phyloP scores from a whole-genome alignment of 2,329 filamentous ascomycete species.

The Calonectria leucothoes region DNA sequence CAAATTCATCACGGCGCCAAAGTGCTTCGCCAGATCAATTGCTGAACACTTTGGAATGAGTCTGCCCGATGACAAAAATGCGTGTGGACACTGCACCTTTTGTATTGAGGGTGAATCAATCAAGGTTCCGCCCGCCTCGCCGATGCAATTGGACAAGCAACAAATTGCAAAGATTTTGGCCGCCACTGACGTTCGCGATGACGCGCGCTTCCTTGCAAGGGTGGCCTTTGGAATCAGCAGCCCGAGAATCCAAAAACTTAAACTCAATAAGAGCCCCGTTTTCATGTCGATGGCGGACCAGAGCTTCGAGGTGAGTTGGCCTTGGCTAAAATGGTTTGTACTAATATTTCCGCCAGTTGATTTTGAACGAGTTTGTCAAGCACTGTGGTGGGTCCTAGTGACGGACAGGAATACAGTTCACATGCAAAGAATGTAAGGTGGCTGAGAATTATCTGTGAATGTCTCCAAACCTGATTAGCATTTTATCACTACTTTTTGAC shows the following conservation, averaged over 20 bases:
- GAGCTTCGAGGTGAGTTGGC: conserved; percentile 57
- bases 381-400: not conserved
- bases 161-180: conserved; percentile 58
- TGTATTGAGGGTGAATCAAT: conserved; percentile 47
- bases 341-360: not conserved
- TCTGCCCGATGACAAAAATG: conserved; percentile 53
- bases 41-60: conserved; percentile 69
- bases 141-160: conserved; percentile 50
- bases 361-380: not conserved
- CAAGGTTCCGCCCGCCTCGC: conserved; percentile 51
- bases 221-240: conserved; percentile 73
- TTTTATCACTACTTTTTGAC: not conserved
- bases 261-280: conserved; percentile 55
- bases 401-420: not conserved
- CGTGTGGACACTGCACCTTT: conserved; percentile 68
- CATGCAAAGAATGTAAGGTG: not conserved
- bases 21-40: conserved; percentile 64
- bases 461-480: not conserved
- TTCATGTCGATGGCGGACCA: conserved; percentile 68
- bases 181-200: conserved; percentile 61
- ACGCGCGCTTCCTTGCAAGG: conserved; percentile 68
- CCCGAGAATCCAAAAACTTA: conserved; percentile 62
- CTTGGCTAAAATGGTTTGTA: not conserved
- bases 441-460: not conserved
- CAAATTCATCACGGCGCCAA: conserved; percentile 61